Evolutionary conservation across 2,329 filamentous ascomycete species (phyloP), one percentile per base, ranked within the genome.

Genomic region (Ambrosiella xylebori): DNA sequence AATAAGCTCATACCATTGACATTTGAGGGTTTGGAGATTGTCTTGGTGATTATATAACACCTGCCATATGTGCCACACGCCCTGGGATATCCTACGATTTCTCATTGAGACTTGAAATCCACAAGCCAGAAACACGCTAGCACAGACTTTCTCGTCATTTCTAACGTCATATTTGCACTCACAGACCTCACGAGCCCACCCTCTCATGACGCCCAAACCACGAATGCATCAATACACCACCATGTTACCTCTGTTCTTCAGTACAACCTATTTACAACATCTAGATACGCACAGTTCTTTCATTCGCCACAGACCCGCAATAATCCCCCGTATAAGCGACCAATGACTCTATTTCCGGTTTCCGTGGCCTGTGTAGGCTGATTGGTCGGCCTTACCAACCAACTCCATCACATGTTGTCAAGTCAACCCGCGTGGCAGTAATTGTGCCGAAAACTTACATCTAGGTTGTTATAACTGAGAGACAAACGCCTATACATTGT

Each of bases 151-250:
- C 19, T 47, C 11, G 19, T 47, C 44, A 47, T n/a, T 47, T 47
- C 44, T 47, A 17, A 47, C 44, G 9, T 11, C 44, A 47, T 47
- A 1, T 47, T 7, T 13, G 27, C 13, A 51, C 47, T 19, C 47
- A 51, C 47, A 51, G 47, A 51, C 47, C 47, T 19, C 47, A 51
- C 47, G 47, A 51, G 37, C 47, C 47, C 47, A 51, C 19, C 47
- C 47, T 51, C 15, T 35, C 47, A 51, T 27, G 15, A 49, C 45
- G 13, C 12, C 7, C 12, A 11, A 51, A 27, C 47, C 19, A 8
- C n/a, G n/a, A 47, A 8, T 17, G 19, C 11, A 47, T 17, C 44
- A 47, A 8, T 17, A 47, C 44, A 15, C 6, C n/a, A 11, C 44
- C 44, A 27, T 27, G 39, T 41, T 6, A 11, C 11, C 39, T 11